These are phyloP conservation scores for Chaetomidium leptoderma DNA, from an alignment of 495 filamentous ascomycete species.

Conservation along the genomic window DNA sequence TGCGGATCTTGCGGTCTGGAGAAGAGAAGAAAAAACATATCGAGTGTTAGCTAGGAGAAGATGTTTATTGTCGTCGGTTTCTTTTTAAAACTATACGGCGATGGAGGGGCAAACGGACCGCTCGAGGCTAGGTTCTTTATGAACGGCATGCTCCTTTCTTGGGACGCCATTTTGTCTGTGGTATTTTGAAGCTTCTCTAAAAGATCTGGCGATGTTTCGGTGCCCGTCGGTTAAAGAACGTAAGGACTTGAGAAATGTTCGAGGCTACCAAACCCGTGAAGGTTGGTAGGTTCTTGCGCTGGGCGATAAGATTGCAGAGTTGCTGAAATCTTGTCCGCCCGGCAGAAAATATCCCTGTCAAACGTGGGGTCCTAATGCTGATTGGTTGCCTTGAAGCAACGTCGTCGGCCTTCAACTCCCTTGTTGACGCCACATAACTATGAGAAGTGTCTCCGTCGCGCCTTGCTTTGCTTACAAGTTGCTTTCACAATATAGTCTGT, in stretches of 20 bases:
- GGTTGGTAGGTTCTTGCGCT: background rate
- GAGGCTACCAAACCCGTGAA: background rate
- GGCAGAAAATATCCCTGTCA: conserved; percentile 28
- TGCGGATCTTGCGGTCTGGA: conserved; percentile 74
- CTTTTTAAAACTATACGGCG: background rate
- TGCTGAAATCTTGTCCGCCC: conserved; percentile 34
- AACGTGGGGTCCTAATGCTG: background rate
- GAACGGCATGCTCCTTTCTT: conserved; percentile 46
- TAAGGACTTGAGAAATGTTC: background rate
- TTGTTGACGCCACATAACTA: no score
- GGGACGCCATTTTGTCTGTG: conserved; percentile 38
- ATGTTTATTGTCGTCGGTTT: background rate
- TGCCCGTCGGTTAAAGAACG: background rate
- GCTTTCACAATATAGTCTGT: no score
- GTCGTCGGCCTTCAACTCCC: no score
- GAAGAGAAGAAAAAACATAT: background rate
- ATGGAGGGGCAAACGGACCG: conserved; percentile 32
- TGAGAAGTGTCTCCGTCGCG: no score
- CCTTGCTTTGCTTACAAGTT: no score
- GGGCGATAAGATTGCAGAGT: conserved; percentile 4
- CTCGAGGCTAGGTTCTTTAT: conserved; percentile 51
- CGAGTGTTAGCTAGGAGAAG: background rate
- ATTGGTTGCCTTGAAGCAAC: background rate
- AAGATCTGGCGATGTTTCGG: background rate
- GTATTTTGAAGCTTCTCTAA: background rate